These are phyloP conservation scores for Sarcocystis neurona DNA, from an alignment of 169 alveolate genomes.

Conservation along the genomic window DNA sequence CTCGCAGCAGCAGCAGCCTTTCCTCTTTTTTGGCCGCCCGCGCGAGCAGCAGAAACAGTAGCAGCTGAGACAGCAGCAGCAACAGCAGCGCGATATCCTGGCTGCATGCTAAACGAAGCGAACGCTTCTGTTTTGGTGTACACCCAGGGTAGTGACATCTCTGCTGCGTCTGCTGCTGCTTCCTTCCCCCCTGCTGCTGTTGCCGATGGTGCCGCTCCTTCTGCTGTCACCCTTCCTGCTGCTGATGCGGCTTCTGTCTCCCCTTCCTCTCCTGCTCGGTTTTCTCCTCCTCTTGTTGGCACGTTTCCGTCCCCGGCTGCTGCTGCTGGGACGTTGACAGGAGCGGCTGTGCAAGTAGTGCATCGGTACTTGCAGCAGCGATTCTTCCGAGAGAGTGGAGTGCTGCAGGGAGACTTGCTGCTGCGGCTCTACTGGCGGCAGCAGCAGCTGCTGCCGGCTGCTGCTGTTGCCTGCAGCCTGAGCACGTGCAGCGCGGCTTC, in stretches of 20 bases:
- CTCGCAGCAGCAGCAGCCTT: not conserved
- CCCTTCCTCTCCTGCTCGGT: not conserved
- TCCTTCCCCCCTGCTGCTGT: not conserved
- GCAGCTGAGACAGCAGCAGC: too few relatives aligned
- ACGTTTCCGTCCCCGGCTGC: too few relatives aligned
- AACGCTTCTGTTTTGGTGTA: too few relatives aligned
- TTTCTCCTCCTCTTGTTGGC: not conserved
- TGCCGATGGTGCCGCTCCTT: not conserved
- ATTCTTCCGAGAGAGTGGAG: not conserved
- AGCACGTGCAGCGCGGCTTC: too few relatives aligned
- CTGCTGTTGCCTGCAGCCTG: constrained; percentile 2
- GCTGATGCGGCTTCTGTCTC: not conserved
- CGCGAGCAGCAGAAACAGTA: too few relatives aligned
- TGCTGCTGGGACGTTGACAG: not conserved
- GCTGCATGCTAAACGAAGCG: too few relatives aligned
- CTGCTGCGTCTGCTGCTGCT: too few relatives aligned
- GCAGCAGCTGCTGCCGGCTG: not conserved
- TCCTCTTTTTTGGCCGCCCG: not conserved
- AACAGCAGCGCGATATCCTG: too few relatives aligned
- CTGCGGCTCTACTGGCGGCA: constrained; percentile 10
- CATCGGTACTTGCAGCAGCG: constrained; percentile 25
- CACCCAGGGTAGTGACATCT: too few relatives aligned
- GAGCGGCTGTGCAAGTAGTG: not conserved
- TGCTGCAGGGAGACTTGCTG: constrained; percentile 10
- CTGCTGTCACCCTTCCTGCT: not conserved